Base-by-base conservation (phyloP, 2,329 filamentous ascomycete species). In the Aurifilum marmelostoma region DNA sequence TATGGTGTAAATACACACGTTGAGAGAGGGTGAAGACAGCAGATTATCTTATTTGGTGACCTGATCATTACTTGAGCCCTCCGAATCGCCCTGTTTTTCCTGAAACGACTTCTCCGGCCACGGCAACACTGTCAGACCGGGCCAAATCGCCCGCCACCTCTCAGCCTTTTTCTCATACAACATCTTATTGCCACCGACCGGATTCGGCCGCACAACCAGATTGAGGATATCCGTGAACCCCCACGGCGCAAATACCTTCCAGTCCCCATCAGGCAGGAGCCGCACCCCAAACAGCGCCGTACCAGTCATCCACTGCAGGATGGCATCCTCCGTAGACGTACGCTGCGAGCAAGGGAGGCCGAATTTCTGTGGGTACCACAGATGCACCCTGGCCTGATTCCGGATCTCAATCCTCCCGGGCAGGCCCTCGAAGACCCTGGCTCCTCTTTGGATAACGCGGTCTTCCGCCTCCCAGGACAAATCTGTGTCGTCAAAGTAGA, bases 381-480 rank as follows among this genome's bases (percentile, higher is more conserved):
- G 71, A 56, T 80, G 79, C 14, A 80, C 79, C 11, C 79, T 75
- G 2, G 79, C 79, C 64, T 80, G 79, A 52, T 80, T 80, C 18
- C 79, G 76, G 18, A 80, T 79, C 69, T 80, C 79, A 1, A 80
- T 75, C 34, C 79, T 75, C 1, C 73, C 71, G 3, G 74, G 63
- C 0, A 79, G 68, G n/a, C 75, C 77, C 0, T 74, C 73, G 24
- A 79, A 80, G 1, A 80, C 65, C 4, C 66, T 54, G 18, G 70
- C 73, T 1, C 77, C 78, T 0, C 52, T 62, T n/a, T 77, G 74
- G 24, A 80, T 80, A 3, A 75, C 71, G 1, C 60, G 63, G 71
- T 80, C 79, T 18, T 80, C 79, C 8, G 79, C 79, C 39, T 79
- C 78, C 72, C 74, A 80, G 0, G 79, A 80, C 2, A 78, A 63